Evolutionary conservation across 257 asterid genomes (phyloP).

Genomic region (Apocynum venetum): DNA sequence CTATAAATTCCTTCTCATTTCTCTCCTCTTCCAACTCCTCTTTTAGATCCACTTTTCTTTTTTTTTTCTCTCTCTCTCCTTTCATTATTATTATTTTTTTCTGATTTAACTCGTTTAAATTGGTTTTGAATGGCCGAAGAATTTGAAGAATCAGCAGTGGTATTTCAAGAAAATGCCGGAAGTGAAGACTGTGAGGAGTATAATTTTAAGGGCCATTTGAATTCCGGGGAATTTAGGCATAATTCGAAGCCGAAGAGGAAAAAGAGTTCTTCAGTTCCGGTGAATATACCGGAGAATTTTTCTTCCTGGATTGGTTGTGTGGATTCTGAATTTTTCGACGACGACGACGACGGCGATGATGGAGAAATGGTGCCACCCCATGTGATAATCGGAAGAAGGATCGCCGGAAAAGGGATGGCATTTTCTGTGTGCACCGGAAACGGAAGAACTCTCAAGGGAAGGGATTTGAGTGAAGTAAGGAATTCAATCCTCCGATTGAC

Average conservation of each 20-base stretch:
- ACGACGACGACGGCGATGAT: conserved; percentile 5
- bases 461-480: conserved; percentile 69
- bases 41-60: not conserved
- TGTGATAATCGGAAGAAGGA: conserved; percentile 56
- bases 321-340: conserved; percentile 26
- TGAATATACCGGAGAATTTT: conserved; percentile 50
- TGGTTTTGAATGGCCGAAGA: conserved; percentile 57
- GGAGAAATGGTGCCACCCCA: conserved; percentile 82
- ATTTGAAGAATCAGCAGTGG: conserved; percentile 62
- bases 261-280: conserved; percentile 38
- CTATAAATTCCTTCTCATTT: conserved; percentile 42
- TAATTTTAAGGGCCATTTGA: conserved; percentile 8
- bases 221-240: conserved; percentile 1
- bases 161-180: conserved; percentile 37
- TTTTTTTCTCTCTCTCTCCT: not conserved
- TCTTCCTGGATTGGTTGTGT: conserved; percentile 30
- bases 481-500: conserved; percentile 70
- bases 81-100: not conserved
- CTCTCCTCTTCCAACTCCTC: conserved; percentile 19
- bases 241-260: conserved; percentile 21
- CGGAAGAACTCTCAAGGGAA: conserved; percentile 72
- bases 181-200: conserved; percentile 12
- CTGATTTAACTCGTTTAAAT: not conserved
- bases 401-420: conserved; percentile 62
- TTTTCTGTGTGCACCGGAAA: conserved; percentile 71